Evolutionary conservation across 2,329 filamentous ascomycete species (phyloP).

Genomic region (Claviceps pazoutovae): DNA sequence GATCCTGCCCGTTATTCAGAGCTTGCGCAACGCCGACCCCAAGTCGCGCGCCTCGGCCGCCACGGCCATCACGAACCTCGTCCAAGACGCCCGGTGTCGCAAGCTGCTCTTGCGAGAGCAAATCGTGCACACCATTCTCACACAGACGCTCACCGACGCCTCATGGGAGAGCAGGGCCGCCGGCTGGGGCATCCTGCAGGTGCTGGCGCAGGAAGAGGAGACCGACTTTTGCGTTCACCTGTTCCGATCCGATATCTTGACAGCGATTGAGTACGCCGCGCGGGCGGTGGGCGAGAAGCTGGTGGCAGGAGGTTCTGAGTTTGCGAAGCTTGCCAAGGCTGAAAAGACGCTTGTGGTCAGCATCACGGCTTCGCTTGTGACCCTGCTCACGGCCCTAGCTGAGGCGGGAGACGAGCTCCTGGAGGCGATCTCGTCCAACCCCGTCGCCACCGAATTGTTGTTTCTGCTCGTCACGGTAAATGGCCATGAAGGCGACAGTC

Average conservation of each 20-base stretch:
- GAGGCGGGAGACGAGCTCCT: conserved; percentile 49
- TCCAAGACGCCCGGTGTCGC: conserved; percentile 46
- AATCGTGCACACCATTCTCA: conserved; percentile 48
- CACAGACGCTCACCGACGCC: conserved; percentile 49
- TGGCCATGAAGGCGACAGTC: conserved; percentile 24
- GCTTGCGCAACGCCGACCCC: conserved; percentile 44
- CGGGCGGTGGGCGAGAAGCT: conserved; percentile 33
- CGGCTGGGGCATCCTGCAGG: conserved; percentile 53
- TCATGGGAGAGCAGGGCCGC: conserved; percentile 49
- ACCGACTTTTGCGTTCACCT: conserved; percentile 53
- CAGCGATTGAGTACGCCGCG: conserved; percentile 43
- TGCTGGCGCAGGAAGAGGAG: conserved; percentile 49
- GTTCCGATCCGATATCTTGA: conserved; percentile 46
- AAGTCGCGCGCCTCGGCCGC: conserved; percentile 47
- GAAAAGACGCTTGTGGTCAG: conserved; percentile 41
- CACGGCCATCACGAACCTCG: conserved; percentile 44
- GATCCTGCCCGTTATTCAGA: conserved; percentile 48
- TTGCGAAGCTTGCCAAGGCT: conserved; percentile 34
- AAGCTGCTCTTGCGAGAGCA: conserved; percentile 54
- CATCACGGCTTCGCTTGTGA: conserved; percentile 38
- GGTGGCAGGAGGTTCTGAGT: conserved; percentile 24
- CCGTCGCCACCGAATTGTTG: conserved; percentile 37
- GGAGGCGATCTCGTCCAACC: conserved; percentile 35
- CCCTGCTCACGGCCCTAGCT: conserved; percentile 38
- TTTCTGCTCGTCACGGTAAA: conserved; percentile 36